These are phyloP conservation scores for Linnemannia zychae DNA, from an alignment of 192 early-diverging fungal genomes.

Conservation along the genomic window DNA sequence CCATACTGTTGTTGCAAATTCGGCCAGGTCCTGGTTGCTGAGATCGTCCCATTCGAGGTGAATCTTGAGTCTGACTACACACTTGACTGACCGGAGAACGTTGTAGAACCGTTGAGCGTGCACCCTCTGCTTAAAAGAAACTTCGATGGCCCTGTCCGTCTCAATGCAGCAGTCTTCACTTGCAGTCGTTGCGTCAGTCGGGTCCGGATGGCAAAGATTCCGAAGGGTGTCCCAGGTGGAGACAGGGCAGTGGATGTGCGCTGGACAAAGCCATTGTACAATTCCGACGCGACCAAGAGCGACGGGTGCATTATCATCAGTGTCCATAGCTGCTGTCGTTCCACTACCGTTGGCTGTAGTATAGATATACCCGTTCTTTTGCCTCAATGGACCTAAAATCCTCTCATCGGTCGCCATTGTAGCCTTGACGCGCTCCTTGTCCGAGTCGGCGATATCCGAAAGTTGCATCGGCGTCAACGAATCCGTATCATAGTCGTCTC, in stretches of 20 bases:
- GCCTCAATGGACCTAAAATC: constrained; percentile 21
- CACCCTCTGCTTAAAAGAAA: constrained; percentile 16
- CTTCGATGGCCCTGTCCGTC: constrained; percentile 19
- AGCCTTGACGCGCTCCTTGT: not conserved
- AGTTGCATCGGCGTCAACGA: not conserved
- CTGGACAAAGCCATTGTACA: constrained; percentile 21
- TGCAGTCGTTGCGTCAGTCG: not conserved
- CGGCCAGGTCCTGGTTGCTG: constrained; percentile 26
- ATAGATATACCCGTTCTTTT: not conserved
- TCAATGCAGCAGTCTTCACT: constrained; percentile 11
- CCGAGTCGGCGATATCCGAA: constrained; percentile 11
- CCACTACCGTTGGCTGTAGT: not conserved
- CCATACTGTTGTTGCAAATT: constrained; percentile 5
- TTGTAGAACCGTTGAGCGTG: constrained; percentile 19
- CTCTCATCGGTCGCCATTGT: constrained; percentile 13
- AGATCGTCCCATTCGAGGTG: constrained; percentile 24
- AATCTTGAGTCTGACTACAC: constrained; percentile 32
- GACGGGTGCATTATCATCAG: not conserved
- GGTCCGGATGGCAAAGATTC: not conserved
- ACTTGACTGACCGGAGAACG: not conserved
- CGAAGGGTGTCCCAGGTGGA: not conserved
- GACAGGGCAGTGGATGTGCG: not conserved
- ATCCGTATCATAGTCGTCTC: constrained; percentile 1
- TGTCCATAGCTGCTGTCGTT: not conserved
- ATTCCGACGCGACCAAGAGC: not conserved